These are phyloP conservation scores for Pseudotulostoma volvatum DNA, from an alignment of 495 filamentous ascomycete genomes.

Conservation along the genomic window DNA sequence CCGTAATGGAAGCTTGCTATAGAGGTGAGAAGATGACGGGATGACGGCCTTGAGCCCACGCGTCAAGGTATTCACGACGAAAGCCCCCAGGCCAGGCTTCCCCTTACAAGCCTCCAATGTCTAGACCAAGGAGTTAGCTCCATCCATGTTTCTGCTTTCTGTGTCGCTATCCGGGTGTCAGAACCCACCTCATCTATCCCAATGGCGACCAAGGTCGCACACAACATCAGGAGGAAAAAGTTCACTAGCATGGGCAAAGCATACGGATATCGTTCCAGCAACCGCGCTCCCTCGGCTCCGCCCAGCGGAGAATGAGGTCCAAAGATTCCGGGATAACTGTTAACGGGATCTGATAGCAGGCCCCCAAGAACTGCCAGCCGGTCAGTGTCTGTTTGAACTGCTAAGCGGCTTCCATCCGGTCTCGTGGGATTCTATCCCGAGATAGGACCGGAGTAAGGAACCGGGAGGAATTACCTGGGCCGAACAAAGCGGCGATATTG, in stretches of 20 bases:
- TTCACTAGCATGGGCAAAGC: constrained; percentile 61
- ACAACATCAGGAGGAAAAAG: constrained; percentile 43
- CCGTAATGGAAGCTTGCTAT: constrained; percentile 21
- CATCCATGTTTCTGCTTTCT: constrained; percentile 1
- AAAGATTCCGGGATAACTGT: constrained; percentile 49
- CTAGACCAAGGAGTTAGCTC: constrained; percentile 5
- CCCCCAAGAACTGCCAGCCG: constrained; percentile 45
- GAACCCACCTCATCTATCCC: constrained; percentile 50
- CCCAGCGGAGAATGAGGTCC: constrained; percentile 37
- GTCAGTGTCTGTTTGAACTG: too few species aligned
- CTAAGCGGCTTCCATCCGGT: too few species aligned
- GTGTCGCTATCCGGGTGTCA: too few species aligned
- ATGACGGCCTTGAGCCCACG: constrained; percentile 15
- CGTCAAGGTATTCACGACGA: constrained; percentile 16
- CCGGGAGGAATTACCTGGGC: constrained; percentile 33
- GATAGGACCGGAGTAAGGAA: not conserved
- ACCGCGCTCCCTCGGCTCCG: constrained; percentile 37
- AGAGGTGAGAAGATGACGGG: constrained; percentile 20
- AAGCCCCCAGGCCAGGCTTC: constrained; percentile 25
- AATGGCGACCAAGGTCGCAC: constrained; percentile 40
- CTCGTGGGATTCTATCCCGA: constrained; percentile 7
- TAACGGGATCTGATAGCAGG: constrained; percentile 56
- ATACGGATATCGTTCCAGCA: constrained; percentile 56
- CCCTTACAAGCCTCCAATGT: constrained; percentile 29
- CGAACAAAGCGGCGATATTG: constrained; percentile 63